Conservation (phyloP, 495 filamentous ascomycete genomes). For the Hypoxylon subgilvum region DNA sequence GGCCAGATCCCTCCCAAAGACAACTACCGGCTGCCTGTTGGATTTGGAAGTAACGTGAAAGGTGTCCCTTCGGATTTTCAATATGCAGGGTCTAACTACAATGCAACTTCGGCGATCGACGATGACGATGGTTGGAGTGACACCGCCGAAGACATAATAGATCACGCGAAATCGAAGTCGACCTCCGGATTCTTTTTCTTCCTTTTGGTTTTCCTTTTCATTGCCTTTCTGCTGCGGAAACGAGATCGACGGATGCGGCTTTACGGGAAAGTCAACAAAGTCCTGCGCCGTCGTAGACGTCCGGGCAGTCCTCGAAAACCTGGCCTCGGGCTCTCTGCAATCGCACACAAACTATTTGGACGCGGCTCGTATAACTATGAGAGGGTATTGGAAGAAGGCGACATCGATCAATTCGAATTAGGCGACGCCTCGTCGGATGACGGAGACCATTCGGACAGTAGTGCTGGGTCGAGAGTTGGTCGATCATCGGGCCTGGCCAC, state of each 20-base stretch:
- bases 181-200: conserved; percentile 77
- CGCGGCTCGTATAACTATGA: conserved; percentile 67
- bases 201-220: conserved; percentile 67
- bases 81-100: conserved; percentile 71
- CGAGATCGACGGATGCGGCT: conserved; percentile 74
- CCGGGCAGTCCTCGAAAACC: conserved; percentile 61
- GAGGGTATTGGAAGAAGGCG: conserved; percentile 82
- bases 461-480: conserved; percentile 54
- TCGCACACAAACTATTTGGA: conserved; percentile 65
- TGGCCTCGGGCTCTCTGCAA: conserved; percentile 60
- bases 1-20: conserved; percentile 76
- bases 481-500: conserved; percentile 68
- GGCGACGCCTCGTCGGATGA: conserved; percentile 65
- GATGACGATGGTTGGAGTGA: conserved; percentile 68
- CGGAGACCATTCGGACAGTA: conserved; percentile 61
- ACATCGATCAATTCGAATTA: conserved; percentile 71
- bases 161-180: conserved; percentile 70
- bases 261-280: conserved; percentile 61
- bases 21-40: conserved; percentile 71
- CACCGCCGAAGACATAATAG: conserved; percentile 67
- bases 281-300: conserved; percentile 58
- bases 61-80: conserved; percentile 80
- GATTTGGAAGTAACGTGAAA: conserved; percentile 82
- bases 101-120: conserved; percentile 52
- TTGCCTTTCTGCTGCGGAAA: conserved; percentile 62